phyloP scores from a whole-genome alignment of 2,329 filamentous ascomycete species.

The Epicoccum nigrum region DNA sequence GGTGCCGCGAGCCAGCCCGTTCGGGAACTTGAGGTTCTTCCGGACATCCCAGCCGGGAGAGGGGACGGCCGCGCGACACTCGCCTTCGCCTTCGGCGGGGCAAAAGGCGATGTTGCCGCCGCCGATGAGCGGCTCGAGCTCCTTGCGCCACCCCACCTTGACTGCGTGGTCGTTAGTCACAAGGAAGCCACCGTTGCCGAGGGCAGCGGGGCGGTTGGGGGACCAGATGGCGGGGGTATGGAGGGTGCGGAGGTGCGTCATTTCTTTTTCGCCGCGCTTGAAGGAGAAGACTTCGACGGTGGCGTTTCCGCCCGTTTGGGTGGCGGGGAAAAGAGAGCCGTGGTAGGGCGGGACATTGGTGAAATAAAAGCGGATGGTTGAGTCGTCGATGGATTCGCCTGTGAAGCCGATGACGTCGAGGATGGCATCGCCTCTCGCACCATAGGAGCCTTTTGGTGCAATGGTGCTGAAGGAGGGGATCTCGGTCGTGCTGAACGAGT shows the following conservation, averaged over 20 bases:
- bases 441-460: conserved; percentile 28
- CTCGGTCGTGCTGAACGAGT: conserved; percentile 30
- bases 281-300: conserved; percentile 39
- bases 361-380: conserved; percentile 37
- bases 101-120: conserved; percentile 39
- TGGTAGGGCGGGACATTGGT: conserved; percentile 37
- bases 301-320: conserved; percentile 30
- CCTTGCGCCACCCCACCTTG: conserved; percentile 30
- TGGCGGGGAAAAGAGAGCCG: conserved; percentile 29
- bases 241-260: conserved; percentile 34
- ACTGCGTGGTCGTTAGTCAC: conserved; percentile 38
- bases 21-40: conserved; percentile 38
- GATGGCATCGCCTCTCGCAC: conserved; percentile 28
- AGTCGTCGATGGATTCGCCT: conserved; percentile 29
- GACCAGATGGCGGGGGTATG: conserved; percentile 26
- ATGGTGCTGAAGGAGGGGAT: conserved; percentile 34
- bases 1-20: conserved; percentile 31
- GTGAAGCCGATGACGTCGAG: conserved; percentile 39
- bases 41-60: conserved; percentile 16
- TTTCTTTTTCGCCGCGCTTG: conserved; percentile 26
- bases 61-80: conserved; percentile 25
- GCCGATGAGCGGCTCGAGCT: conserved; percentile 34
- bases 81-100: conserved; percentile 16
- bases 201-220: conserved; percentile 32
- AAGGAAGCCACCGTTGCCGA: conserved; percentile 29